Base-by-base conservation (phyloP, 495 filamentous ascomycete species). In the Hypomontagnella monticulosa region DNA sequence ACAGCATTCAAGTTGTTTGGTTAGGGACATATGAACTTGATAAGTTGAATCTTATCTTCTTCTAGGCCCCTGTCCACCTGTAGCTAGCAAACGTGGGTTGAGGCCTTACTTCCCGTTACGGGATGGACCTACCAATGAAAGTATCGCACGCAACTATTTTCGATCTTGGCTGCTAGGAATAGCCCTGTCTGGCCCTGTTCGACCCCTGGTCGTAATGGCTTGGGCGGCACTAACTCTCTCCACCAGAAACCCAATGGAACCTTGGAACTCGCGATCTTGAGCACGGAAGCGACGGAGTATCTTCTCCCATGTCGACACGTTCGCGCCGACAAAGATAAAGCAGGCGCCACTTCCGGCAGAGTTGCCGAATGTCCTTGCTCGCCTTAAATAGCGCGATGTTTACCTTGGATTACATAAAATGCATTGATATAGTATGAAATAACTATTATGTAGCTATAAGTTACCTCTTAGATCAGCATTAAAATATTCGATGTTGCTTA, bases 161-260 rank as follows among this genome's bases (percentile, higher is more conserved):
- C 7, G 43, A 41, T 47, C 32, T 58, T 50, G 44, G 54, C 54
- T 34, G 4, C 44, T 37, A 32, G 57, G 15, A 18, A 30, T 14
- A 36, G 30, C 55, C 47, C 47, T 23, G 30, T 46, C 53, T 6
- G 23, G 4, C 47, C 9, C 50, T 36, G 20, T 30, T 10, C 12
- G 7, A 23, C 27, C 20, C 6, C 14, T n/a, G 34, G 53, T 23
- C 36, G 36, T 19, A 36, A 23, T 38, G 57, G 48, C 32, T 61
- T 61, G 32, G 61, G 38, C 53, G 38, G 47, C 61, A 63, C 38
- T 32, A 18, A 54, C 33, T 43, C 40, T 23, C 40, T 49, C 56
- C 49, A 40, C 37, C 1, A 53, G 32, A 51, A 48, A 46, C 52
- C 57, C 57, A 66, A 56, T 56, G 38, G 50, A 50, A 53, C 40